A percentile compares a stretch with the other conserved stretches of the same genome.
Evolutionary conservation across 495 filamentous ascomycete genomes (phyloP).

Genomic region (Aspergillus carlsbadensis): DNA sequence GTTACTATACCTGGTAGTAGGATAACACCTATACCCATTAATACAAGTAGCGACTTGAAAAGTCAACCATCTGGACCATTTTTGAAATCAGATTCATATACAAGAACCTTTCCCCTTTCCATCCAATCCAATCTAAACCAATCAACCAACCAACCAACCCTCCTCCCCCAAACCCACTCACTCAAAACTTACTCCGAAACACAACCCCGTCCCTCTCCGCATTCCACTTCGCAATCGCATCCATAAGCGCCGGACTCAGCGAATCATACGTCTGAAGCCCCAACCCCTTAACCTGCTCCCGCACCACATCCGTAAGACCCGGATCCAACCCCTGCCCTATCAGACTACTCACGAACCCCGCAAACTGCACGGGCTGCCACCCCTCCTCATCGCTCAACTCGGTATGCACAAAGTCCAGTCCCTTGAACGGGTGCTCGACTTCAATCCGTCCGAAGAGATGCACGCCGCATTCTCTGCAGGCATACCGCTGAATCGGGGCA

Average conservation of each 20-base stretch:
- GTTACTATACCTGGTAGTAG: too few relatives aligned
- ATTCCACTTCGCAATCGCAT: slow-evolving; percentile 54
- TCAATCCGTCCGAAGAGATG: slow-evolving; percentile 62
- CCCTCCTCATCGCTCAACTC: slow-evolving; percentile 55
- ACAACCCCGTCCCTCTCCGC: slow-evolving; percentile 40
- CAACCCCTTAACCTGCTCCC: slow-evolving; percentile 42
- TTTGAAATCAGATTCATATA: too few relatives aligned
- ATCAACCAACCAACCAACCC: too few relatives aligned
- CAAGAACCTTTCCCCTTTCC: too few relatives aligned
- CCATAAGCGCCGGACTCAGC: slow-evolving; percentile 56
- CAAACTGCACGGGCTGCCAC: slow-evolving; percentile 65
- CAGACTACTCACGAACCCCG: slow-evolving; percentile 56
- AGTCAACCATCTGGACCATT: too few relatives aligned
- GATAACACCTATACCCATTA: too few relatives aligned
- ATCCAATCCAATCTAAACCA: too few relatives aligned
- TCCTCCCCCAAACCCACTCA: too few relatives aligned
- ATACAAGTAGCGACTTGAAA: too few relatives aligned
- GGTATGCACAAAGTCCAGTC: slow-evolving; percentile 60
- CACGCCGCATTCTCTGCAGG: slow-evolving; percentile 54
- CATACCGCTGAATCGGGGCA: slow-evolving; percentile 56
- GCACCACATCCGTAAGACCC: slow-evolving; percentile 47
- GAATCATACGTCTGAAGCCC: slow-evolving; percentile 58
- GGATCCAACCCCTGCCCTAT: slow-evolving; percentile 62
- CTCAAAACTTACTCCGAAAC: slow-evolving; percentile 2
- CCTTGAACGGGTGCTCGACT: slow-evolving; percentile 59